These are phyloP conservation scores for Kwoniella sp. DNA, from an alignment of 768 basidiomycete genomes.

Conservation along the genomic window DNA sequence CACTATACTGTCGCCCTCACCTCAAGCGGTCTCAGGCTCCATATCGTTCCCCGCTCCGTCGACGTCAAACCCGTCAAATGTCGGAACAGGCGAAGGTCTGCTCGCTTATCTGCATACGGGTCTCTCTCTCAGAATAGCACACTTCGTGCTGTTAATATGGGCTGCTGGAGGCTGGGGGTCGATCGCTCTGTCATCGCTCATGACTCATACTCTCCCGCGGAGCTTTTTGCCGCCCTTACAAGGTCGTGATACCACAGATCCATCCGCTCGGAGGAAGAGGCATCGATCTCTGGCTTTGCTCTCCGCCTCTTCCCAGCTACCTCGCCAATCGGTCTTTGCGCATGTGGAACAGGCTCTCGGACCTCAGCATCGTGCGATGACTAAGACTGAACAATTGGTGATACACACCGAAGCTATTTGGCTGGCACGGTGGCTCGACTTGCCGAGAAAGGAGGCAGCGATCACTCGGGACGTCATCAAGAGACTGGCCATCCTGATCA, in stretches of 20 bases:
- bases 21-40: slow-evolving; percentile 61
- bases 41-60: slow-evolving; percentile 51
- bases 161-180: slow-evolving; percentile 48
- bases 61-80: slow-evolving; percentile 1
- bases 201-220: slow-evolving; percentile 43
- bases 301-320: slow-evolving; percentile 69
- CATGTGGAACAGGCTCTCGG: slow-evolving; percentile 76
- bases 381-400: slow-evolving; percentile 71
- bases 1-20: slow-evolving; percentile 43
- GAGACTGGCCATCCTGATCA: slow-evolving; percentile 81
- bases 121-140: slow-evolving; percentile 41
- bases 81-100: slow-evolving; percentile 48
- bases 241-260: slow-evolving; percentile 5
- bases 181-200: slow-evolving; percentile 43
- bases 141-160: slow-evolving; percentile 49
- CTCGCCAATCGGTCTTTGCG: slow-evolving; percentile 68
- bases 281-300: slow-evolving; percentile 25
- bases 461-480: slow-evolving; percentile 82
- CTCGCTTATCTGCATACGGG: slow-evolving; percentile 45
- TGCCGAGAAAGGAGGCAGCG: slow-evolving; percentile 84
- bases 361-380: slow-evolving; percentile 82
- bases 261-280: slow-evolving; percentile 13
- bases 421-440: slow-evolving; percentile 78
- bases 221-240: slow-evolving; percentile 33
- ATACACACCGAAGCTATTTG: slow-evolving; percentile 72